Conservation (phyloP, 139 green algal species). For the Raphidocelis subcapitata region DNA sequence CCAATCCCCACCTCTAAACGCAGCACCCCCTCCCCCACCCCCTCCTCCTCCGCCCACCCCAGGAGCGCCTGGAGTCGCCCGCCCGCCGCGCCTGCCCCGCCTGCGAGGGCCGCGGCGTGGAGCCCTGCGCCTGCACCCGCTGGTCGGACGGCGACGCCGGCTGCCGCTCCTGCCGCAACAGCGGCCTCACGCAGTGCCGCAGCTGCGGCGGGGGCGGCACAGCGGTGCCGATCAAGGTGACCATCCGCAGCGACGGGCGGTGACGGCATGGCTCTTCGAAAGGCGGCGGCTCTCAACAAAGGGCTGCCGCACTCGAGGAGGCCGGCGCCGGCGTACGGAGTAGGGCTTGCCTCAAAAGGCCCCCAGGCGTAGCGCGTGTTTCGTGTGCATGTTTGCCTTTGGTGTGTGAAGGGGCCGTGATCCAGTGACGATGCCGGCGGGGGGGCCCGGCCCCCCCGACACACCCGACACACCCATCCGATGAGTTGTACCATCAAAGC, state of each 20-base stretch:
- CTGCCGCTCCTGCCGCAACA: slow-evolving; percentile 36
- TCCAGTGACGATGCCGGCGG: too few species aligned
- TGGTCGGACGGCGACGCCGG: slow-evolving; percentile 58
- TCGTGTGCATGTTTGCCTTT: too few species aligned
- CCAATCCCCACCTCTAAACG: neutral
- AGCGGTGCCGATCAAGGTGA: slow-evolving; percentile 38
- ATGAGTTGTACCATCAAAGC: too few species aligned
- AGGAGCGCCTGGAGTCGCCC: slow-evolving; percentile 4
- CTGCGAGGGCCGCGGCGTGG: slow-evolving; percentile 33
- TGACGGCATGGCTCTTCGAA: too few species aligned
- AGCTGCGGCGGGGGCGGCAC: slow-evolving; percentile 48
- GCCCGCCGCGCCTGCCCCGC: slow-evolving; percentile 17
- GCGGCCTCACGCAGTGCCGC: slow-evolving; percentile 35
- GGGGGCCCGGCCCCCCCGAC: too few species aligned
- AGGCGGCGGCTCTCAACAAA: too few species aligned
- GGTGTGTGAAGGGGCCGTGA: too few species aligned
- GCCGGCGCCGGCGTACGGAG: too few species aligned
- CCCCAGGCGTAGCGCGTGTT: too few species aligned
- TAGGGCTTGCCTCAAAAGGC: too few species aligned
- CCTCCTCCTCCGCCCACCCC: neutral
- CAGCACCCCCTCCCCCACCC: neutral
- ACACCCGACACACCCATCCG: too few species aligned
- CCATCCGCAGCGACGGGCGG: slow-evolving; percentile 18
- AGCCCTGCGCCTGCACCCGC: slow-evolving; percentile 36
- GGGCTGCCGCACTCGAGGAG: too few species aligned